Evolutionary conservation across 164 flowering plant species (phyloP).

Genomic region (Vitis rupestris): DNA sequence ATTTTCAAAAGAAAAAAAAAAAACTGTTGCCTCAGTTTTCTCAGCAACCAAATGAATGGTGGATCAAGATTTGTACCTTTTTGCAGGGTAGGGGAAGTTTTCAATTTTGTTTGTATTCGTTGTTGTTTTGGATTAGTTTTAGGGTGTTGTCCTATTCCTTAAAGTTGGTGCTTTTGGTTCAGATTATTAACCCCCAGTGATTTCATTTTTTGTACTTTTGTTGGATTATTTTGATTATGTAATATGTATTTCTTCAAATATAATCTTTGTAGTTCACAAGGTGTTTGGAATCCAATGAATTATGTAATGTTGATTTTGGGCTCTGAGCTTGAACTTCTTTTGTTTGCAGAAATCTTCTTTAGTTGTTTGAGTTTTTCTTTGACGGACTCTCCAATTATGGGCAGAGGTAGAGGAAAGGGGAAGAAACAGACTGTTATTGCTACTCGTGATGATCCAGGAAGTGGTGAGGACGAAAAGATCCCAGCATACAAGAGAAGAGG

Average conservation of each 20-base stretch:
- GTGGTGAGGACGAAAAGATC: constrained; percentile 71
- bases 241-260: neutral
- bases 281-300: neutral
- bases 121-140: neutral
- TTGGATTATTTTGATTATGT: neutral
- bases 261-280: neutral
- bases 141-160: neutral
- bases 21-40: neutral
- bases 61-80: neutral
- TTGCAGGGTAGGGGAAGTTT: neutral
- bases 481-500: constrained; percentile 76
- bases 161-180: constrained; percentile 1
- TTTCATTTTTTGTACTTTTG: neutral
- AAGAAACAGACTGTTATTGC: constrained; percentile 47
- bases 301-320: constrained; percentile 5
- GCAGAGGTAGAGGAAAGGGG: constrained; percentile 84
- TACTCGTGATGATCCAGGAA: constrained; percentile 59
- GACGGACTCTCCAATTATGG: constrained; percentile 37
- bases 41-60: neutral
- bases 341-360: constrained; percentile 23
- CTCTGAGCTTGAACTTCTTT: neutral
- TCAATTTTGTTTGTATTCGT: neutral
- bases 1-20: too few relatives aligned
- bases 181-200: neutral
- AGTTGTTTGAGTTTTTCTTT: constrained; percentile 17